Evolutionary conservation across 2,329 filamentous ascomycete genomes (phyloP).

Genomic region (Fusarium subtropicale): DNA sequence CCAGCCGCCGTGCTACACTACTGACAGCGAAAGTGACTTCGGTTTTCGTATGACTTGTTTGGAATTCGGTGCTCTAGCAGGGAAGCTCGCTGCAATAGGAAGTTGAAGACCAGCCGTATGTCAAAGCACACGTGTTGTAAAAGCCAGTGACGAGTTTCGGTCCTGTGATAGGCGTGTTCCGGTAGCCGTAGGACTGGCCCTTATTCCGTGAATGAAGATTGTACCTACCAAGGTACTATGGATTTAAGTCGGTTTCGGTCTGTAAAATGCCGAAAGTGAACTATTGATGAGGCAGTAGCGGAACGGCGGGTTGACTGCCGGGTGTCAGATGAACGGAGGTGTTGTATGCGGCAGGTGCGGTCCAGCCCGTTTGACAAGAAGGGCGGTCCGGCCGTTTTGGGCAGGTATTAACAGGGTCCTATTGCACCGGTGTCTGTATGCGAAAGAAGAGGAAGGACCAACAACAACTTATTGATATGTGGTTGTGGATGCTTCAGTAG

Average conservation of each 20-base stretch:
- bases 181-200: constrained; percentile 23
- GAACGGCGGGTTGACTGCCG: constrained; percentile 17
- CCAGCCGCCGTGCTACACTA: constrained; percentile 8
- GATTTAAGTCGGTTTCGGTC: constrained; percentile 13
- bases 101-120: constrained; percentile 2
- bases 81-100: not conserved
- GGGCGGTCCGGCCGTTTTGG: not conserved
- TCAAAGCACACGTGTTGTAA: constrained; percentile 4
- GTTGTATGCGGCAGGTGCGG: not conserved
- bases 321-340: not conserved
- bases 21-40: constrained; percentile 1
- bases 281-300: constrained; percentile 22
- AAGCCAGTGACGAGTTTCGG: constrained; percentile 7
- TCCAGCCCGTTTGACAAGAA: not conserved
- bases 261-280: constrained; percentile 13
- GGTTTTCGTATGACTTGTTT: not conserved
- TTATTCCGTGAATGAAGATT: not conserved
- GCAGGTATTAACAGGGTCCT: not conserved
- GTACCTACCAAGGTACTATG: not conserved
- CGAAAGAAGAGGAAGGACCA: constrained; percentile 5
- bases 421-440: not conserved
- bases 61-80: not conserved
- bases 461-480: constrained; percentile 2
- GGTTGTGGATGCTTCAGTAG: constrained; percentile 20
- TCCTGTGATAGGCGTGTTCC: not conserved